These are phyloP conservation scores for Fomitopsis betulina DNA, from an alignment of 1,284 basidiomycete genomes.

Conservation along the genomic window DNA sequence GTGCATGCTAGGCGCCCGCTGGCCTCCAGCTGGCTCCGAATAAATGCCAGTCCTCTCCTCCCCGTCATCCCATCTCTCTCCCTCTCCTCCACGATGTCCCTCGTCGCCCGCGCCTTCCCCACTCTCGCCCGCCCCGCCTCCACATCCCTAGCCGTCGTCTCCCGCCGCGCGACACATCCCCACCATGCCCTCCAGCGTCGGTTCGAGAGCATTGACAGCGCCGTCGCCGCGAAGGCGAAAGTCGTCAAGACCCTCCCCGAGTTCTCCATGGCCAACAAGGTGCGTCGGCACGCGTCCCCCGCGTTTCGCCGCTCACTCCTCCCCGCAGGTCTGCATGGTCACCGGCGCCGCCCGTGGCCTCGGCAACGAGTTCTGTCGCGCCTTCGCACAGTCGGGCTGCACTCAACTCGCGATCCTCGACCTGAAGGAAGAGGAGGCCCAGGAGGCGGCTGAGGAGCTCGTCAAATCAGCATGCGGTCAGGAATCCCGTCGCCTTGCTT, in stretches of 20 bases:
- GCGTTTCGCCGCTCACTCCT: slow-evolving; percentile 1
- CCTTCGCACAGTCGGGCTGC: slow-evolving; percentile 87
- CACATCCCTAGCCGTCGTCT: slow-evolving; percentile 10
- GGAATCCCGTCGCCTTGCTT: slow-evolving; percentile 17
- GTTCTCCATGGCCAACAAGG: slow-evolving; percentile 71
- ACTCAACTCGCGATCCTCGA: slow-evolving; percentile 83
- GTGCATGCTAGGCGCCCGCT: not conserved
- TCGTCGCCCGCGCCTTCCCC: slow-evolving; percentile 12
- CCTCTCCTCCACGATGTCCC: slow-evolving; percentile 7
- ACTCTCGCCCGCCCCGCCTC: slow-evolving; percentile 7
- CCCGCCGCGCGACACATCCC: slow-evolving; percentile 8
- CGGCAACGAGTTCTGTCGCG: slow-evolving; percentile 85
- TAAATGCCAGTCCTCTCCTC: slow-evolving; percentile 12
- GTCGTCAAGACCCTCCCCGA: slow-evolving; percentile 45
- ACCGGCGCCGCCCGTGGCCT: slow-evolving; percentile 94
- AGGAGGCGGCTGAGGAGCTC: slow-evolving; percentile 74
- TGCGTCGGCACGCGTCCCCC: slow-evolving; percentile 20
- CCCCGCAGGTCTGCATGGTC: slow-evolving; percentile 76
- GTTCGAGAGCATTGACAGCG: slow-evolving; percentile 18
- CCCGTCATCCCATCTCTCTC: slow-evolving; percentile 4
- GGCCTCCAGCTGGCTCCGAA: slow-evolving; percentile 6
- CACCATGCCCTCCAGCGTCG: slow-evolving; percentile 14
- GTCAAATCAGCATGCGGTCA: slow-evolving; percentile 47
- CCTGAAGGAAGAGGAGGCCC: slow-evolving; percentile 71
- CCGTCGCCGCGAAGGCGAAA: slow-evolving; percentile 24